Base-by-base conservation (phyloP, 805 yeast genomes). In the Zygoascus tannicola region DNA sequence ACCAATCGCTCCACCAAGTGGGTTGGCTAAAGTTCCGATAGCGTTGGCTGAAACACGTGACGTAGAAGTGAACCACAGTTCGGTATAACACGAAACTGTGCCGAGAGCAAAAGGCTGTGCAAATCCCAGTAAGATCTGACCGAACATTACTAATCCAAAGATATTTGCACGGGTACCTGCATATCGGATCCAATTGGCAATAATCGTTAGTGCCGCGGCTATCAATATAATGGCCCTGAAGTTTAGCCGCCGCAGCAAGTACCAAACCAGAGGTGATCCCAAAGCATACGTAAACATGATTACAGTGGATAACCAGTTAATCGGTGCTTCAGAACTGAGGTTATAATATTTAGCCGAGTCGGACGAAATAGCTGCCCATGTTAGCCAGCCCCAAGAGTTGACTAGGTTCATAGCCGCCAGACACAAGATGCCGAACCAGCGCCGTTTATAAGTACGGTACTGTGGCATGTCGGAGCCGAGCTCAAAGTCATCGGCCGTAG, bases 21-120 rank as follows among this genome's bases (percentile, higher is more conserved):
- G 64, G 43, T 60, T 60, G 4, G 64, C 52, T 28, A 60, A 46
- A 15, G 64, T 55, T 3, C 60, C 62, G 20, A 60, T 48, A 10
- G 64, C 64, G 41, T 60, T 60, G n/a, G 64, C 64, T 14, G 64
- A 56, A 12, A 60, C 58, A 23, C 64, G 53, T 2, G 64, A 58
- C 30, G 51, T 43, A 33, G 56, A 47, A 12, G 64, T 59, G 50
- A 56, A 59, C 64, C 64, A 59, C 36, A 55, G 50, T 40, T 58
- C 64, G 4, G 61, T 52, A 44, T 55, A 60, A 46, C 55, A 55
- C 8, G 62, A 46, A 5, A 63, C 62, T 2, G 61, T 46, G 26
- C 56, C 52, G 34, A 60, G 52, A 4, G 59, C 60, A 41, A 60
- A 59, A 5, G 64, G 64, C 46, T 60, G 64, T 8, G 59, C 63